These are phyloP conservation scores for Cyclotella distinguenda DNA, from an alignment of 108 stramenopile genomes.

Conservation along the genomic window DNA sequence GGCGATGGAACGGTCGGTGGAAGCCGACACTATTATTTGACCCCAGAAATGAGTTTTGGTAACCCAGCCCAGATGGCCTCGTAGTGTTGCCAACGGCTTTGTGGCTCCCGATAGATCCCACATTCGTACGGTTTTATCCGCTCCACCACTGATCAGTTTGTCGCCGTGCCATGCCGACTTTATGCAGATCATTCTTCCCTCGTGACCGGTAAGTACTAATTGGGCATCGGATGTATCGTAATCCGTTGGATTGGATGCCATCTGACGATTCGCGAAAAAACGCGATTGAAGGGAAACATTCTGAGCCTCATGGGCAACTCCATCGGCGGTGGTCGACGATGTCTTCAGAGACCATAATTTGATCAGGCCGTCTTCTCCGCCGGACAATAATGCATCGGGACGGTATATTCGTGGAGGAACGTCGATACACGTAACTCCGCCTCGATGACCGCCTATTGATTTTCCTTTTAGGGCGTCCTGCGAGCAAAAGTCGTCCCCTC, in stretches of 20 bases:
- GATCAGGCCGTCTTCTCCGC: conserved; percentile 85
- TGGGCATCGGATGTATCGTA: conserved; percentile 65
- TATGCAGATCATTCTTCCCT: conserved; percentile 71
- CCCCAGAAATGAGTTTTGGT: conserved; percentile 84
- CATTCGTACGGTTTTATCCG: conserved; percentile 74
- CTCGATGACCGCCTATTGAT: conserved; percentile 64
- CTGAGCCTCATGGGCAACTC: conserved; percentile 12
- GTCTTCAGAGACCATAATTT: conserved; percentile 81
- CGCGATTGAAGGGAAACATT: conserved; percentile 27
- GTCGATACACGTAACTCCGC: conserved; percentile 83
- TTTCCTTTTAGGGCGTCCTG: conserved; percentile 33
- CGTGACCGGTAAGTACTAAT: conserved; percentile 72
- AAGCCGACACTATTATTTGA: conserved; percentile 83
- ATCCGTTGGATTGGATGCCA: conserved; percentile 22
- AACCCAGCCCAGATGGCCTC: conserved; percentile 82
- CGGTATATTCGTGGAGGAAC: conserved; percentile 82
- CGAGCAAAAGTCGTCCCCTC: conserved; percentile 27
- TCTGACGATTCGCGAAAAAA: conserved; percentile 47
- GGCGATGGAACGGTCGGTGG: conserved; percentile 79
- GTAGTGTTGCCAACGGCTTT: conserved; percentile 60
- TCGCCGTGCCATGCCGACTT: conserved; percentile 90
- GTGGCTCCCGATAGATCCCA: conserved; percentile 73
- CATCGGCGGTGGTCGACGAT: conserved; percentile 20
- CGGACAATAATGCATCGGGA: conserved; percentile 79
- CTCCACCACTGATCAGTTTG: conserved; percentile 76